Evolutionary conservation across 495 filamentous ascomycete species (phyloP).

Genomic region (Hypoxylon perforatum): DNA sequence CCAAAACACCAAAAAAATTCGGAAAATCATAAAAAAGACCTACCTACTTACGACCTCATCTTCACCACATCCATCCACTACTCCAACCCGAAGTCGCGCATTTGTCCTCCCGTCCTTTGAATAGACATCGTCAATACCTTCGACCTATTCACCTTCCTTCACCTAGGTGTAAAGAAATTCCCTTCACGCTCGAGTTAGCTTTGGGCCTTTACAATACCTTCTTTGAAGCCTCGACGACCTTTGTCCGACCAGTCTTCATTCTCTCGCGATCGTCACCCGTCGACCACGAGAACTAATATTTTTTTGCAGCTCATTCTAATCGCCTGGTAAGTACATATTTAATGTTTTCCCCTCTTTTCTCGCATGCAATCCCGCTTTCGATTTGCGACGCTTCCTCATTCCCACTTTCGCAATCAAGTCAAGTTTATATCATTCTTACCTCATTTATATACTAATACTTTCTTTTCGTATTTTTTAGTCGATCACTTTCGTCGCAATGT

Average conservation of each 20-base stretch:
- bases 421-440: background rate
- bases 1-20: constrained; percentile 67
- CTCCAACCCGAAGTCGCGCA: constrained; percentile 13
- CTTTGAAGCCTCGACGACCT: constrained; percentile 39
- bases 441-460: constrained; percentile 16
- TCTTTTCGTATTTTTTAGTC: constrained; percentile 5
- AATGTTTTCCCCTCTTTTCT: background rate
- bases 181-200: constrained; percentile 31
- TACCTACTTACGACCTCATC: constrained; percentile 41
- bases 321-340: constrained; percentile 34
- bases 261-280: constrained; percentile 21
- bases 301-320: constrained; percentile 24
- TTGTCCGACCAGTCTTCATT: constrained; percentile 34
- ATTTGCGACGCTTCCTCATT: background rate
- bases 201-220: constrained; percentile 21
- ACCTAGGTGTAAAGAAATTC: background rate
- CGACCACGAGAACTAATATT: constrained; percentile 29
- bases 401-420: background rate
- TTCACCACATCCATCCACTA: constrained; percentile 22
- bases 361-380: background rate
- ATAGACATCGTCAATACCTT: constrained; percentile 22
- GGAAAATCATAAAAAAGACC: constrained; percentile 52
- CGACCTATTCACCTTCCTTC: constrained; percentile 20
- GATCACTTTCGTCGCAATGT: constrained; percentile 63
- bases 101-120: constrained; percentile 16